phyloP scores from a whole-genome alignment of 1,139 yeast species.

The Suhomyces bolitotheri region DNA sequence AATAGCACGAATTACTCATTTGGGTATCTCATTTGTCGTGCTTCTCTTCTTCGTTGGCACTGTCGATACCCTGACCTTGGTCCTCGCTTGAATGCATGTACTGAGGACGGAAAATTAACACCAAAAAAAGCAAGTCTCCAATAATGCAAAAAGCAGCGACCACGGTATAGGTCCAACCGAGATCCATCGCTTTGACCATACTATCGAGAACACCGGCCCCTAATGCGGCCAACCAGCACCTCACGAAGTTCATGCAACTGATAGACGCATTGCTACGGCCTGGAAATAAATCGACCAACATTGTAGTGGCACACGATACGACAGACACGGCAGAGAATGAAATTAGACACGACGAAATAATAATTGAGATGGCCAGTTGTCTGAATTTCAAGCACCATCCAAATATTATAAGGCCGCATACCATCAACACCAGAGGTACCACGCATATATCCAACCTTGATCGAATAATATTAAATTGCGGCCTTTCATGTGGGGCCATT shows the following conservation, averaged over 20 bases:
- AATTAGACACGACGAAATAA: constrained; percentile 32
- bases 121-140: constrained; percentile 22
- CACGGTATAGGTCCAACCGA: constrained; percentile 42
- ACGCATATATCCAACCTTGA: constrained; percentile 31
- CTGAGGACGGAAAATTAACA: constrained; percentile 16
- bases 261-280: constrained; percentile 36
- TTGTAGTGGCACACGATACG: constrained; percentile 34
- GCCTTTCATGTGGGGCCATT: constrained; percentile 17
- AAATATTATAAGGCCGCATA: constrained; percentile 35
- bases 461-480: constrained; percentile 30
- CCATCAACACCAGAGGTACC: constrained; percentile 25
- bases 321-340: constrained; percentile 31
- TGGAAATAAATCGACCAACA: constrained; percentile 41
- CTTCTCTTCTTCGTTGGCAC: too few relatives aligned
- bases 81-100: too few relatives aligned
- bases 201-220: constrained; percentile 35
- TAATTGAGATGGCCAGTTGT: constrained; percentile 29
- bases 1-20: too few relatives aligned
- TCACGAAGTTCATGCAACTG: constrained; percentile 37
- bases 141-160: constrained; percentile 31
- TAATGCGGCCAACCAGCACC: constrained; percentile 40
- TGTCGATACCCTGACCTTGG: too few relatives aligned
- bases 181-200: constrained; percentile 29
- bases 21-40: too few relatives aligned
- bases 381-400: constrained; percentile 42